Conservation (phyloP, 1,284 basidiomycete genomes). For the Jaminaea rosea region DNA sequence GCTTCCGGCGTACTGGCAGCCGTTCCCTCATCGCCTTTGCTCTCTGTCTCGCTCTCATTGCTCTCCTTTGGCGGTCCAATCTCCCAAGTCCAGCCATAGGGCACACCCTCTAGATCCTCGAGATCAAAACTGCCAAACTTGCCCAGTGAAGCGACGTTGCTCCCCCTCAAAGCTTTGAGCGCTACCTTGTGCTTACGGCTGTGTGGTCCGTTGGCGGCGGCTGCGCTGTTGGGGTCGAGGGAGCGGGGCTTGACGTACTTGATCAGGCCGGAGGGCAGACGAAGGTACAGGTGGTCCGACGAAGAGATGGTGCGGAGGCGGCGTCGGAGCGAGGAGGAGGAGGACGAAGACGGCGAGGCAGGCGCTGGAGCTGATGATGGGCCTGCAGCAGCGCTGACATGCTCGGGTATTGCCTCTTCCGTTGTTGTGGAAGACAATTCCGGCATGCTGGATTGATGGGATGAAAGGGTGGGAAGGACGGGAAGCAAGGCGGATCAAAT, state of each 20-base stretch:
- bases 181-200: conserved; percentile 21
- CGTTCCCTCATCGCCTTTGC: background rate
- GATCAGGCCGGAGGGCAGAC: background rate
- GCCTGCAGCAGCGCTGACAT: too few relatives aligned
- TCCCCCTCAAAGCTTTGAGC: conserved; percentile 31
- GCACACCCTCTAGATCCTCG: conserved; percentile 41
- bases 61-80: conserved; percentile 12
- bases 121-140: conserved; percentile 45
- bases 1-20: background rate
- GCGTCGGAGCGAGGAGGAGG: background rate
- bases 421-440: too few relatives aligned
- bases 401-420: too few relatives aligned
- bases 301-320: background rate
- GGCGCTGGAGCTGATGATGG: too few relatives aligned
- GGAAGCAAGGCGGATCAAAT: too few relatives aligned
- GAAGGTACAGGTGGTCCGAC: background rate
- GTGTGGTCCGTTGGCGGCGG: too few relatives aligned
- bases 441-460: too few relatives aligned
- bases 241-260: background rate
- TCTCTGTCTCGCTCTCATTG: background rate
- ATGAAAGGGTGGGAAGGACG: too few relatives aligned
- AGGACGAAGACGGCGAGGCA: background rate
- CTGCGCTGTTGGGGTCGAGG: too few relatives aligned
- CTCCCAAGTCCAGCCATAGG: conserved; percentile 45
- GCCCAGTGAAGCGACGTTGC: conserved; percentile 37